Conservation (phyloP, 768 basidiomycete species). For the Boletus vermiculosoides region DNA sequence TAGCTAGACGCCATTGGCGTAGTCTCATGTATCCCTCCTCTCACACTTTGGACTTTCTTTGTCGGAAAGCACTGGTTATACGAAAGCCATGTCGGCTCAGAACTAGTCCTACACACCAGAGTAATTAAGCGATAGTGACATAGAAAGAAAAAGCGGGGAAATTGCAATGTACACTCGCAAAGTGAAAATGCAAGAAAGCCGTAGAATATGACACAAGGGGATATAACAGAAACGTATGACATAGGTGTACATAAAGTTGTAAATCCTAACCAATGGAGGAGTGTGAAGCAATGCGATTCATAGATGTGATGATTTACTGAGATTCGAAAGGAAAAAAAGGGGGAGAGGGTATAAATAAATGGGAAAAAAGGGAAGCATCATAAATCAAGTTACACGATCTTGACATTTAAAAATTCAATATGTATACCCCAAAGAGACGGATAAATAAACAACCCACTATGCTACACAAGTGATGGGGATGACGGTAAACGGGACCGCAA, state of each 20-base stretch:
- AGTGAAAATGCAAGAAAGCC: conserved; percentile 7
- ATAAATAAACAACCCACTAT: conserved; percentile 10
- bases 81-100: conserved; percentile 8
- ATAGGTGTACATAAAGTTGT: conserved; percentile 20
- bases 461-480: conserved; percentile 7
- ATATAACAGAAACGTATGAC: conserved; percentile 5
- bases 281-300: conserved; percentile 5
- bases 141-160: conserved; percentile 1
- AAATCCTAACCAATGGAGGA: conserved; percentile 26
- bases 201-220: conserved; percentile 14
- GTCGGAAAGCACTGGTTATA: conserved; percentile 10
- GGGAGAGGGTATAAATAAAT: conserved; percentile 3
- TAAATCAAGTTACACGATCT: background rate
- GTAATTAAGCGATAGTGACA: conserved; percentile 13
- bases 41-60: background rate
- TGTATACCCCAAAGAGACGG: background rate
- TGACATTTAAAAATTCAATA: background rate
- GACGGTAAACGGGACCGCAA: background rate
- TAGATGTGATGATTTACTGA: conserved; percentile 8
- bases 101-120: conserved; percentile 23
- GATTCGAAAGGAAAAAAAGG: background rate
- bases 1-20: conserved; percentile 7
- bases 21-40: conserved; percentile 8
- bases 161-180: conserved; percentile 23
- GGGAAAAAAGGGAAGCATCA: background rate